Conservation (phyloP, 2,329 filamentous ascomycete genomes). For the Stemphylium vesicarium region DNA sequence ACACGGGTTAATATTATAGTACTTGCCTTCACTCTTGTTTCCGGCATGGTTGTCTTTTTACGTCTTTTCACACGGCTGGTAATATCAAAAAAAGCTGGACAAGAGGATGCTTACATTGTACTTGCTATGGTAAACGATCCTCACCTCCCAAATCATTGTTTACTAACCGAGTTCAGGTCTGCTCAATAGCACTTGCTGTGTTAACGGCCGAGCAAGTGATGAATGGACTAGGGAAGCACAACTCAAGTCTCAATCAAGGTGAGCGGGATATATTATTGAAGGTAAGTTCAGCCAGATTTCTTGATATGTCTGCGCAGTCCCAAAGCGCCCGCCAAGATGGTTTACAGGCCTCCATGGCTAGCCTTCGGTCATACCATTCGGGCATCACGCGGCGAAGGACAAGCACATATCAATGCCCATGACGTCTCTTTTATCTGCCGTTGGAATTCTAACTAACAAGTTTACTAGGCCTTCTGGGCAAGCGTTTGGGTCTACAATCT, state of each 20-base stretch:
- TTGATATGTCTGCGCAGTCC: neutral
- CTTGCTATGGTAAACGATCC: constrained; percentile 39
- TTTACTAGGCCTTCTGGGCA: constrained; percentile 42
- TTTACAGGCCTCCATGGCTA: neutral
- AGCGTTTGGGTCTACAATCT: constrained; percentile 44
- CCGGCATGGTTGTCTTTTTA: constrained; percentile 38
- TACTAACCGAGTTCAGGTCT: constrained; percentile 24
- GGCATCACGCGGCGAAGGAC: too few relatives aligned
- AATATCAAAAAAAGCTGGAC: constrained; percentile 31
- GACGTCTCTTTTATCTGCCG: too few relatives aligned
- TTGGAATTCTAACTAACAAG: constrained; percentile 15
- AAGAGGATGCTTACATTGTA: constrained; percentile 40
- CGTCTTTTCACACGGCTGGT: constrained; percentile 40
- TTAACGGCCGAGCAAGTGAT: constrained; percentile 37
- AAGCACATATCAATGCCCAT: neutral
- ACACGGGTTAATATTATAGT: constrained; percentile 40
- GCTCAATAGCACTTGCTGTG: constrained; percentile 38
- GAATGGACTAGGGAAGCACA: constrained; percentile 40
- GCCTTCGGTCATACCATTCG: neutral
- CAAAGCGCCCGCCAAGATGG: neutral
- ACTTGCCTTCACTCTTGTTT: constrained; percentile 41
- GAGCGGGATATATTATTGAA: constrained; percentile 17
- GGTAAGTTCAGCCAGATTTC: constrained; percentile 15
- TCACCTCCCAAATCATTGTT: neutral
- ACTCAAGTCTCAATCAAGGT: constrained; percentile 13